Conservation (phyloP, 805 yeast species). For the Starmerella bombi region DNA sequence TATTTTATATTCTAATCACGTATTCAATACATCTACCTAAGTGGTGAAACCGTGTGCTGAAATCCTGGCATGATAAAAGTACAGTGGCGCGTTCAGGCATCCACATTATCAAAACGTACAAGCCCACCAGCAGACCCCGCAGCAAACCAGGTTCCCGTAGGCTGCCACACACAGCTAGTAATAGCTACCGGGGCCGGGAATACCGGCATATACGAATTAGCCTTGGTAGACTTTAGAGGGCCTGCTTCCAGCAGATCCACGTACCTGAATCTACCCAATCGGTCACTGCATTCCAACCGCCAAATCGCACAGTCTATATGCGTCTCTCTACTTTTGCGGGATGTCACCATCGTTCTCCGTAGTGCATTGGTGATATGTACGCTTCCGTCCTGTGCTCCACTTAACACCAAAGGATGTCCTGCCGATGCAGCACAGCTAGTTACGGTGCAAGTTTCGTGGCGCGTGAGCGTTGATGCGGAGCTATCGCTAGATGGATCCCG, state of each 20-base stretch:
- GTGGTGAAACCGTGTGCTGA: too few species aligned
- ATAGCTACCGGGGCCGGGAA: conserved; percentile 40
- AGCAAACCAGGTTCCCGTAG: conserved; percentile 41
- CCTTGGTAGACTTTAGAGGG: conserved; percentile 24
- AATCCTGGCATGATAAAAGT: too few species aligned
- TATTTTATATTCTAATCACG: too few species aligned
- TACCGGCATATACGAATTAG: conserved; percentile 21
- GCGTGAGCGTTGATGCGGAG: conserved; percentile 28
- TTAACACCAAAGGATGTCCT: conserved; percentile 36
- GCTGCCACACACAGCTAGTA: conserved; percentile 47
- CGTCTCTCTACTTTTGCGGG: conserved; percentile 18
- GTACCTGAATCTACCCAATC: conserved; percentile 31
- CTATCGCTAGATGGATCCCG: conserved; percentile 24
- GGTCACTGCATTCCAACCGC: conserved; percentile 31
- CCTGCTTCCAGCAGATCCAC: conserved; percentile 31
- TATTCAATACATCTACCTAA: too few species aligned
- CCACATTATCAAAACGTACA: conserved; percentile 29
- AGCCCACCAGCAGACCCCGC: conserved; percentile 42
- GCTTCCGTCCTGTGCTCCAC: conserved; percentile 41
- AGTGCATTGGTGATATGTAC: conserved; percentile 32
- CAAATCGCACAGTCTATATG: conserved; percentile 23
- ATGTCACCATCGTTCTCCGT: conserved; percentile 23
- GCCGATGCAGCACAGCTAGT: conserved; percentile 30
- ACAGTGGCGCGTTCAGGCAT: too few species aligned
- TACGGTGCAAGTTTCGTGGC: conserved; percentile 33